Percentiles rank a stretch among this genome's conserved stretches.
Evolutionary conservation across 208 protist species (phyloP).

Genomic region (Crithidia acanthocephali): DNA sequence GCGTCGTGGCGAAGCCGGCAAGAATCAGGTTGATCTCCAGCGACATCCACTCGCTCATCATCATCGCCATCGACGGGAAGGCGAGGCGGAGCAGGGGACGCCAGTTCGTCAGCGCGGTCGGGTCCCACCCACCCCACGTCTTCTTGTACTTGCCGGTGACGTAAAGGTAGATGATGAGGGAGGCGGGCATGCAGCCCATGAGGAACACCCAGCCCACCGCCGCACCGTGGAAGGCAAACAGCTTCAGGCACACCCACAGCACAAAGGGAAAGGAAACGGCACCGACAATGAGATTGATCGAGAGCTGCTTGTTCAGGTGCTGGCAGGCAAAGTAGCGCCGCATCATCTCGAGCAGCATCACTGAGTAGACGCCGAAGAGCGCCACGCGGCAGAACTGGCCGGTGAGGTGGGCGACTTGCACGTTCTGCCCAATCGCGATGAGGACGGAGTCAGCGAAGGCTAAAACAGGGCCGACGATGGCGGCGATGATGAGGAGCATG

Average conservation of each 20-base stretch:
- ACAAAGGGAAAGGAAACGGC: constrained; percentile 64
- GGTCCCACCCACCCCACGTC: constrained; percentile 75
- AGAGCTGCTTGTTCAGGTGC: constrained; percentile 69
- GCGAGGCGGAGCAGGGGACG: constrained; percentile 60
- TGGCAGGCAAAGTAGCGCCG: constrained; percentile 86
- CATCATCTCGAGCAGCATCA: constrained; percentile 80
- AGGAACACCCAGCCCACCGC: constrained; percentile 70
- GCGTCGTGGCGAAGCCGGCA: constrained; percentile 58
- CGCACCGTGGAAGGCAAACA: constrained; percentile 61
- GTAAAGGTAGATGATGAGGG: constrained; percentile 62
- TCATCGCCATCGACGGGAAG: constrained; percentile 79
- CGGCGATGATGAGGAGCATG: constrained; percentile 62
- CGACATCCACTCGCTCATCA: constrained; percentile 81
- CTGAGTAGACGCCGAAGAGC: constrained; percentile 63
- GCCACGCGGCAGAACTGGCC: constrained; percentile 67
- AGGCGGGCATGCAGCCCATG: constrained; percentile 55
- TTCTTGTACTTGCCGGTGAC: constrained; percentile 66
- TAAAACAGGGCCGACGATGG: constrained; percentile 55
- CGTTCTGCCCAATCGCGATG: constrained; percentile 53
- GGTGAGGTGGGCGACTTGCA: constrained; percentile 49
- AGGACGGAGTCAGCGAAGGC: constrained; percentile 64
- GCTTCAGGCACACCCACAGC: constrained; percentile 45
- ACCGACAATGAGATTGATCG: constrained; percentile 54
- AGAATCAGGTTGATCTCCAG: constrained; percentile 79
- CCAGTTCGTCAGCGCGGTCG: constrained; percentile 66